Percentiles rank a stretch among this genome's conserved stretches.
Conservation (phyloP, 106 monocot species). For the Acorus gramineus region DNA sequence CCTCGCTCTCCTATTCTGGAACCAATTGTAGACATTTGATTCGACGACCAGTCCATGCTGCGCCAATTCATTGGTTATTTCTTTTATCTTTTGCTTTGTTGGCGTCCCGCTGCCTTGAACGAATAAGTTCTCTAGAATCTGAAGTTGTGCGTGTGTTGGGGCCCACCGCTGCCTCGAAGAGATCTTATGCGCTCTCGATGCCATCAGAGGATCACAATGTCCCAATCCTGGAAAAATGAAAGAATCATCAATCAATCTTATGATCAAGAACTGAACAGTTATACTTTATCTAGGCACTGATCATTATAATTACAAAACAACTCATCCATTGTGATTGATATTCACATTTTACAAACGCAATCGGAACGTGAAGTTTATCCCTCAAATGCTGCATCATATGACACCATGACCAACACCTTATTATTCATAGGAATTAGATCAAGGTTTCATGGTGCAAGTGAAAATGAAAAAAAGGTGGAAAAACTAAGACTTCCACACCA, state of each 20-base stretch:
- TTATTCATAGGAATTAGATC: too few relatives aligned
- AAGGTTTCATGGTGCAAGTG: too few relatives aligned
- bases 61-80: constrained; percentile 48
- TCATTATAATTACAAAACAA: too few relatives aligned
- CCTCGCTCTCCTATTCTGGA: constrained; percentile 83
- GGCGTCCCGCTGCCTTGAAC: constrained; percentile 59
- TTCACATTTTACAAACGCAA: too few relatives aligned
- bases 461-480: too few relatives aligned
- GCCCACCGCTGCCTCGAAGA: constrained; percentile 70
- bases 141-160: constrained; percentile 63
- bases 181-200: constrained; percentile 28
- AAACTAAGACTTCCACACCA: too few relatives aligned
- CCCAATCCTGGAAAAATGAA: constrained; percentile 18
- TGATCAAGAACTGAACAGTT: neutral
- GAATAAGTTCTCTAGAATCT: constrained; percentile 71
- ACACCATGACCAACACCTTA: too few relatives aligned
- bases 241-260: neutral
- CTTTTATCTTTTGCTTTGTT: constrained; percentile 72
- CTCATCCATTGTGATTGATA: too few relatives aligned
- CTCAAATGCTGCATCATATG: too few relatives aligned
- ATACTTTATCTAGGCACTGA: too few relatives aligned
- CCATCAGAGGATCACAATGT: constrained; percentile 33
- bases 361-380: too few relatives aligned
- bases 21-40: constrained; percentile 93
- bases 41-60: constrained; percentile 73